These are phyloP conservation scores for Globisporangium perplexum DNA, from an alignment of 352 stramenopile genomes.

Conservation along the genomic window DNA sequence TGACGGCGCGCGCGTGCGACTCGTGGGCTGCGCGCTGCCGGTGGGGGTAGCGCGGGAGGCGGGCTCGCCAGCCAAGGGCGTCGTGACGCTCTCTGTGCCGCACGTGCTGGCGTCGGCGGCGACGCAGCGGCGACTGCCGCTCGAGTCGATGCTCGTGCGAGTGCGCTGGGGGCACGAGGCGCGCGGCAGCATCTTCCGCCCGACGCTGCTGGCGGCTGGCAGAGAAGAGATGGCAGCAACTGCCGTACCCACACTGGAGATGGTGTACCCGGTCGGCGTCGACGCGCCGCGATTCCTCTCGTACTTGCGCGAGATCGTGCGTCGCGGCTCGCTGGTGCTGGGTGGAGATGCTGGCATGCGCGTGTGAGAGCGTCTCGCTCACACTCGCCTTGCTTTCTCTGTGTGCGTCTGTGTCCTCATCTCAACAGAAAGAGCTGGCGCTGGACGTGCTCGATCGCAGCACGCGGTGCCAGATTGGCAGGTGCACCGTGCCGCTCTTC, in stretches of 20 bases:
- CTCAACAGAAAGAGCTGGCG: constrained; percentile 35
- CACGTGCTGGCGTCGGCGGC: constrained; percentile 1
- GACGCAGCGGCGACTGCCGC: background rate
- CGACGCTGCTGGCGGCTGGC: background rate
- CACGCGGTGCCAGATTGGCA: constrained; percentile 31
- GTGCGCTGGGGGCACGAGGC: background rate
- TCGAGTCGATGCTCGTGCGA: background rate
- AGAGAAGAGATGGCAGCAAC: background rate
- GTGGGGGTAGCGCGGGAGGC: background rate
- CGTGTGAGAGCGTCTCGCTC: no score
- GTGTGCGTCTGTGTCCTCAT: no score
- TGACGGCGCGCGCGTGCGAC: background rate
- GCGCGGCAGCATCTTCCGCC: constrained; percentile 4
- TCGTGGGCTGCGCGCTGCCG: background rate
- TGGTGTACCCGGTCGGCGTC: constrained; percentile 14
- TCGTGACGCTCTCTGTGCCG: constrained; percentile 3
- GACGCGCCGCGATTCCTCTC: constrained; percentile 9
- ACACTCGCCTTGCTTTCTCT: no score
- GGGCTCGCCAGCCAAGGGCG: background rate
- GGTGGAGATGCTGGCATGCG: background rate
- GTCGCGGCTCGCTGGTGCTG: background rate
- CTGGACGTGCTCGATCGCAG: constrained; percentile 60
- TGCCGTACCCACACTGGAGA: constrained; percentile 6
- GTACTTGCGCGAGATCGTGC: constrained; percentile 13
- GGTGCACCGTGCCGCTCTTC: constrained; percentile 22